These are phyloP conservation scores for Daldinia grandis DNA, from an alignment of 495 filamentous ascomycete species.

Conservation along the genomic window DNA sequence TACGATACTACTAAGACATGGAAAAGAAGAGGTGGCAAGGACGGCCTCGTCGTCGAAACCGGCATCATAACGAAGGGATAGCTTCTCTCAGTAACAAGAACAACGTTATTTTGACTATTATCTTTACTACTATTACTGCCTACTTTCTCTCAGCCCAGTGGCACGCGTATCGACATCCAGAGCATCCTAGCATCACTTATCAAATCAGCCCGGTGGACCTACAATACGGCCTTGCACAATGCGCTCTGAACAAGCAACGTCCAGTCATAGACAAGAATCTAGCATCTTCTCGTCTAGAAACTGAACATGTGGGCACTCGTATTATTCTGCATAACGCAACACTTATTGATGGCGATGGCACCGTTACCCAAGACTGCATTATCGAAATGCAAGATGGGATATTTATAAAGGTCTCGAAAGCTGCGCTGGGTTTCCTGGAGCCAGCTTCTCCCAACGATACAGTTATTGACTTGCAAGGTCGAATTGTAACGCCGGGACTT, in stretches of 20 bases:
- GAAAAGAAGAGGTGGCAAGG: slow-evolving; percentile 21
- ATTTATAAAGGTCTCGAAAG: slow-evolving; percentile 41
- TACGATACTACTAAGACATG: slow-evolving; percentile 8
- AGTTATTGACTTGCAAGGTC: slow-evolving; percentile 53
- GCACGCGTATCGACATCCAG: not conserved
- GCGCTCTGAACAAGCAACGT: slow-evolving; percentile 25
- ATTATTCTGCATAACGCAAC: slow-evolving; percentile 48
- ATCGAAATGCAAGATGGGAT: slow-evolving; percentile 43
- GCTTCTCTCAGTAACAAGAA: slow-evolving; percentile 14
- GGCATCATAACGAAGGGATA: not conserved
- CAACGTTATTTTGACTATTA: slow-evolving; percentile 15
- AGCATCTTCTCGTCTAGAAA: slow-evolving; percentile 25
- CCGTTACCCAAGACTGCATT: slow-evolving; percentile 21
- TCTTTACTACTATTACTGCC: slow-evolving; percentile 22
- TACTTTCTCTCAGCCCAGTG: slow-evolving; percentile 27
- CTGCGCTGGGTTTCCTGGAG: slow-evolving; percentile 4
- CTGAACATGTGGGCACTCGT: slow-evolving; percentile 4
- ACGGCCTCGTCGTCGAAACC: slow-evolving; percentile 2
- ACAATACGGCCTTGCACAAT: slow-evolving; percentile 29
- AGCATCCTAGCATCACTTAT: not conserved
- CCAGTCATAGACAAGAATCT: slow-evolving; percentile 25
- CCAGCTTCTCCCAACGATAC: slow-evolving; percentile 4
- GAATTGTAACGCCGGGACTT: slow-evolving; percentile 60
- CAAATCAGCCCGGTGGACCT: slow-evolving; percentile 13
- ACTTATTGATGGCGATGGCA: slow-evolving; percentile 50